phyloP scores from a whole-genome alignment of 2,329 filamentous ascomycete genomes.

The Chaetomiaceae sp. region DNA sequence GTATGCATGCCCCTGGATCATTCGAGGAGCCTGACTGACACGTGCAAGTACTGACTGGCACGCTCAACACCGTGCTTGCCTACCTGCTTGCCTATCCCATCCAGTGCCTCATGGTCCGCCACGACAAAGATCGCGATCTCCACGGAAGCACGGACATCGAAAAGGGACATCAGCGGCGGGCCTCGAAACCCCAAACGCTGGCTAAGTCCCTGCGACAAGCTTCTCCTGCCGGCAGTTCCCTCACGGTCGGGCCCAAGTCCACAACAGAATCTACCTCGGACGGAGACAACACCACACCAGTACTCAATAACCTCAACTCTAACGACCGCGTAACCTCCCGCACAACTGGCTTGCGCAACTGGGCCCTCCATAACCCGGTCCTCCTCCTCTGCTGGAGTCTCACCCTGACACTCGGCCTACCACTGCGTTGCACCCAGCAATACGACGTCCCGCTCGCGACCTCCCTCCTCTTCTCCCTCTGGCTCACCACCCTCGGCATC shows the following conservation, averaged over 20 bases:
- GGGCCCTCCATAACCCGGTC: conserved; percentile 24
- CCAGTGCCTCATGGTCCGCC: conserved; percentile 23
- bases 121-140: conserved; percentile 7
- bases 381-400: conserved; percentile 28
- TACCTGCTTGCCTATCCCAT: conserved; percentile 26
- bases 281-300: not conserved
- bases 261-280: conserved; percentile 3
- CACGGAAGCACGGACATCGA: not conserved
- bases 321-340: not conserved
- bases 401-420: conserved; percentile 36
- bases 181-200: not conserved
- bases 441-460: conserved; percentile 40
- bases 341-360: not conserved
- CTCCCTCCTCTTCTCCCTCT: conserved; percentile 42
- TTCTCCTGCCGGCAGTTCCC: conserved; percentile 5
- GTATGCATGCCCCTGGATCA: conserved; percentile 27
- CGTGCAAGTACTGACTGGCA: conserved; percentile 26
- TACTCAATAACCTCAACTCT: too few relatives aligned
- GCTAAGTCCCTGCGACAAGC: conserved; percentile 6
- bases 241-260: not conserved
- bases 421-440: conserved; percentile 30
- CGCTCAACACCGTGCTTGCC: conserved; percentile 27
- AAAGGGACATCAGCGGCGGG: not conserved
- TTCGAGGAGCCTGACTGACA: not conserved
- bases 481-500: conserved; percentile 37